Evolutionary conservation across 1,139 yeast genomes (phyloP).

Genomic region (Geotrichum fermentans): DNA sequence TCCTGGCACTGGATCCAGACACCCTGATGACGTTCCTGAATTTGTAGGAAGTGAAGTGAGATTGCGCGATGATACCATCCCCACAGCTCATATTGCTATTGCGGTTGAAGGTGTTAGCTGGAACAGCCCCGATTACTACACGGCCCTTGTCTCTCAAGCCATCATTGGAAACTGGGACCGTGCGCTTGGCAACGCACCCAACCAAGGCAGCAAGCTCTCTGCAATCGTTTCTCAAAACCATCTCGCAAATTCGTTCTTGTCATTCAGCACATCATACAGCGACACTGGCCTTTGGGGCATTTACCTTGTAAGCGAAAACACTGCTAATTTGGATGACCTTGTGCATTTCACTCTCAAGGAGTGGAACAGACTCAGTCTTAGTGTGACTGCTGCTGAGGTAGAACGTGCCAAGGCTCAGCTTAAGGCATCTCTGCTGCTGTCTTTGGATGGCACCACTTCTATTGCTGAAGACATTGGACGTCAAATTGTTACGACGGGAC

Average conservation of each 20-base stretch:
- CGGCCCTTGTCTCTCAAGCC: conserved; percentile 94
- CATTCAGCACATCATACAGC: conserved; percentile 93
- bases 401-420: conserved; percentile 91
- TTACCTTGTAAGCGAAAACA: conserved; percentile 78
- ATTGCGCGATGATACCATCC: conserved; percentile 75
- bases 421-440: conserved; percentile 82
- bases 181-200: conserved; percentile 79
- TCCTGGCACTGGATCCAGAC: conserved; percentile 65
- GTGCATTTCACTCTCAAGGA: conserved; percentile 75
- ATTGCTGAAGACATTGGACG: conserved; percentile 97
- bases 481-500: conserved; percentile 92
- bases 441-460: conserved; percentile 92
- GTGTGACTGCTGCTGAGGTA: conserved; percentile 82
- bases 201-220: conserved; percentile 83
- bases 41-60: conserved; percentile 85
- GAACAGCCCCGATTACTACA: conserved; percentile 93
- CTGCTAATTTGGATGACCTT: conserved; percentile 58
- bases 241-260: conserved; percentile 89
- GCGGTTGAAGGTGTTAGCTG: conserved; percentile 98
- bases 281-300: conserved; percentile 98
- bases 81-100: conserved; percentile 85
- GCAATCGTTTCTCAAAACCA: conserved; percentile 69
- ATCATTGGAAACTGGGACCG: conserved; percentile 98
- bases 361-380: conserved; percentile 80
- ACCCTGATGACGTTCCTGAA: conserved; percentile 59